A percentile compares a stretch with the other conserved stretches of the same genome.
phyloP scores from a whole-genome alignment of 495 filamentous ascomycete genomes.

The Xylaria longipes region DNA sequence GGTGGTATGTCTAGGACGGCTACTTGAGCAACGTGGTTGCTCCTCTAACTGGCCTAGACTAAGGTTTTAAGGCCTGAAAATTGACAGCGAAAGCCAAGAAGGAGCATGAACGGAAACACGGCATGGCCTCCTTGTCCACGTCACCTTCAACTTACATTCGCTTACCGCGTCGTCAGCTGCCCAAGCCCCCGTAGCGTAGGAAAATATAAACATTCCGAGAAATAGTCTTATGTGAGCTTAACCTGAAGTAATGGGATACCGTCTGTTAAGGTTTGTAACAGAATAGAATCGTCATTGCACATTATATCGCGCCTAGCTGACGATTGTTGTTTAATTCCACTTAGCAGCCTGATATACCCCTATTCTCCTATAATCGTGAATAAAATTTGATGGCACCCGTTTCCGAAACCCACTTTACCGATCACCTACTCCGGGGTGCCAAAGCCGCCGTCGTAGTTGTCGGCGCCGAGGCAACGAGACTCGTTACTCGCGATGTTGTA shows the following conservation, averaged over 20 bases:
- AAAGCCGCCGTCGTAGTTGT: constrained; percentile 34
- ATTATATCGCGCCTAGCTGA: background rate
- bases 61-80: constrained; percentile 1
- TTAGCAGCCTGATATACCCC: background rate
- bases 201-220: constrained; percentile 5
- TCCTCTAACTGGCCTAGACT: background rate
- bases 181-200: constrained; percentile 17
- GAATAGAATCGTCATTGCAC: background rate
- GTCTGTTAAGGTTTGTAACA: background rate
- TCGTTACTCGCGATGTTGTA: constrained; percentile 34
- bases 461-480: constrained; percentile 38
- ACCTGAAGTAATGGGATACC: background rate
- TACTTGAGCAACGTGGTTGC: background rate
- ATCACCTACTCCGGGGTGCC: constrained; percentile 31
- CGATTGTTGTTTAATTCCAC: background rate
- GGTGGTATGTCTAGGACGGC: background rate
- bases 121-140: constrained; percentile 33
- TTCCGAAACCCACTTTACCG: constrained; percentile 26
- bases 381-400: constrained; percentile 32
- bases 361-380: background rate
- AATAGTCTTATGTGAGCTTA: background rate
- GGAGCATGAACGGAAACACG: constrained; percentile 9
- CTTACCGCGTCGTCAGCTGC: constrained; percentile 20
- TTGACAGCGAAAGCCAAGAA: background rate
- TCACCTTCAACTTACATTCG: constrained; percentile 22